These are phyloP conservation scores for Angomonas deanei DNA, from an alignment of 208 protist species.

Conservation along the genomic window DNA sequence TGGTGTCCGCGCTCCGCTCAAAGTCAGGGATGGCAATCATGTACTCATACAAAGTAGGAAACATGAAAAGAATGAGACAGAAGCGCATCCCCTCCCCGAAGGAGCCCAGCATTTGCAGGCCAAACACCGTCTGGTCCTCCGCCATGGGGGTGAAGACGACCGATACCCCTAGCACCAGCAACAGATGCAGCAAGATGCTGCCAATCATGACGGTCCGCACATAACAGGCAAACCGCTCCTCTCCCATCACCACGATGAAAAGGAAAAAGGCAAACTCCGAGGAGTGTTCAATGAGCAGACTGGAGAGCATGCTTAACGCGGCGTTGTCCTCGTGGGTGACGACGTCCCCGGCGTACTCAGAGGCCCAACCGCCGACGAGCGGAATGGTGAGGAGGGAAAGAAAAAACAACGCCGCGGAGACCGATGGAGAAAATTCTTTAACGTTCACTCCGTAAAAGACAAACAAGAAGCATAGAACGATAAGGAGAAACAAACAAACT, in stretches of 20 bases:
- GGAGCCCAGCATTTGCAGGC: conserved; percentile 3
- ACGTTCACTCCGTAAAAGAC: no score
- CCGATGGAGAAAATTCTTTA: conserved; percentile 23
- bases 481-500: no score
- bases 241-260: conserved; percentile 16
- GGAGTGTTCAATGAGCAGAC: conserved; percentile 58
- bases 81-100: conserved; percentile 27
- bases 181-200: conserved; percentile 56
- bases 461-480: no score
- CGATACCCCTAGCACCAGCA: conserved; percentile 48
- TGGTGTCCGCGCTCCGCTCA: background rate
- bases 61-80: conserved; percentile 31
- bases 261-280: conserved; percentile 48
- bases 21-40: conserved; percentile 17
- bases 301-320: conserved; percentile 34
- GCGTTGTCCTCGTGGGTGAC: conserved; percentile 35
- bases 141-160: conserved; percentile 30
- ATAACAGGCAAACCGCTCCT: conserved; percentile 29
- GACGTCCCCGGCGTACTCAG: conserved; percentile 62
- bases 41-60: conserved; percentile 39
- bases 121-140: conserved; percentile 7
- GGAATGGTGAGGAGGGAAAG: conserved; percentile 20
- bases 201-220: conserved; percentile 56
- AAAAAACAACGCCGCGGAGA: background rate
- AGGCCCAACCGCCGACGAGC: conserved; percentile 21